Evolutionary conservation across 176 grass and related monocot species (phyloP).

Genomic region (Oryza brachyantha): DNA sequence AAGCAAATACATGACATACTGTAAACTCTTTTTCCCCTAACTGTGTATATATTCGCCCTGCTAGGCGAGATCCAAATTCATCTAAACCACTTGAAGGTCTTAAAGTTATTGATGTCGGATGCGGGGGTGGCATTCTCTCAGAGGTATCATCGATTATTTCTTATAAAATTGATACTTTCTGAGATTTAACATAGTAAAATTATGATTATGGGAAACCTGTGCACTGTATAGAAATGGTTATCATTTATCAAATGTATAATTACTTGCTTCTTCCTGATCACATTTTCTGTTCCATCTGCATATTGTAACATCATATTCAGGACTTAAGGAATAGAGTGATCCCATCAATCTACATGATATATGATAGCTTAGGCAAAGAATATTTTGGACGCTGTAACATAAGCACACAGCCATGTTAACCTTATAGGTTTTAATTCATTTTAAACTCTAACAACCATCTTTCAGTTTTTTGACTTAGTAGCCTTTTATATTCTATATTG

Average conservation of each 20-base stretch:
- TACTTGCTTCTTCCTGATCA: conserved; percentile 16
- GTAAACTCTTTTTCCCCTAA: background rate
- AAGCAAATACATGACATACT: background rate
- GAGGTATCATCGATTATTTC: conserved; percentile 55
- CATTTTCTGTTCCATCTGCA: background rate
- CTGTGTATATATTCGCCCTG: background rate
- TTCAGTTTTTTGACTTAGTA: conserved; percentile 3
- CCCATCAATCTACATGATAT: background rate
- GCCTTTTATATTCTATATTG: background rate
- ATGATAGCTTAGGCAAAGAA: background rate
- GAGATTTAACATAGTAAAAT: background rate
- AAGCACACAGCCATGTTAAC: background rate
- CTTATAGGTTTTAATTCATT: background rate
- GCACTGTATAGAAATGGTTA: background rate
- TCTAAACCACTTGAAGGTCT: conserved; percentile 84
- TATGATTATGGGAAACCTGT: background rate
- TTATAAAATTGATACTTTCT: background rate
- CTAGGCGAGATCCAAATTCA: conserved; percentile 79
- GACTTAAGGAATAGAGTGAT: background rate
- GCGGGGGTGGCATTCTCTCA: conserved; percentile 91
- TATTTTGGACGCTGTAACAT: background rate
- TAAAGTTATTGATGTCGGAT: conserved; percentile 96
- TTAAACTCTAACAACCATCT: background rate
- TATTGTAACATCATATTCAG: background rate
- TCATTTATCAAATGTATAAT: background rate